Conservation (phyloP, 1,284 basidiomycete species). For the Rhodotorula sp. region DNA sequence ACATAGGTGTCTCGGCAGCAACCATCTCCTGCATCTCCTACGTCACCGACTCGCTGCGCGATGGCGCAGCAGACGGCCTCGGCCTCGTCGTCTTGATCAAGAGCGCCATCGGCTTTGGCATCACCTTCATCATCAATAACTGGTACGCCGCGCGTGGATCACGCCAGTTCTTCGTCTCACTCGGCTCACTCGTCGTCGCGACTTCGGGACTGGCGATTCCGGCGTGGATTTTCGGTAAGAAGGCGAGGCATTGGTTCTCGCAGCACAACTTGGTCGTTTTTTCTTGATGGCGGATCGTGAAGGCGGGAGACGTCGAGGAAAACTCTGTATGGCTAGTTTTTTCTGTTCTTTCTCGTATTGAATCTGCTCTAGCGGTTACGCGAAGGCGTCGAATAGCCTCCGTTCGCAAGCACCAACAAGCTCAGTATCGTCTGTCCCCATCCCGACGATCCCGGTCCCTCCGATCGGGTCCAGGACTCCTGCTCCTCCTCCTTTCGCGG, state of each 20-base stretch:
- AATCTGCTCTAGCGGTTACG: no score
- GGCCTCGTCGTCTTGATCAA: conserved; percentile 47
- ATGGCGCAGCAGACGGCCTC: conserved; percentile 2
- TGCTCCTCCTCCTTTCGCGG: no score
- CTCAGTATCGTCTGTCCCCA: no score
- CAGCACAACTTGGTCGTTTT: not conserved
- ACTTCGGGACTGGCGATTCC: conserved; percentile 8
- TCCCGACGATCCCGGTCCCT: no score
- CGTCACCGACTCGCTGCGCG: conserved; percentile 5
- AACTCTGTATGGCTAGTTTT: no score
- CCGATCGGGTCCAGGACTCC: no score
- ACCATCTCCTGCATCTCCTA: conserved; percentile 17
- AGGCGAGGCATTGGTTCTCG: conserved; percentile 2
- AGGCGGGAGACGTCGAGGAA: no score
- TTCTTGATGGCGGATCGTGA: no score
- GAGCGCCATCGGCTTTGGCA: conserved; percentile 55
- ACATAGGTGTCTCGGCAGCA: conserved; percentile 9
- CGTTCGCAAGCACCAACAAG: no score
- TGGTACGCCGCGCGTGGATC: conserved; percentile 53
- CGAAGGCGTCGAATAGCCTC: no score
- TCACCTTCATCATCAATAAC: conserved; percentile 56
- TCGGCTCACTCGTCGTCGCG: conserved; percentile 18
- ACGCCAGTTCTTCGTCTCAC: conserved; percentile 51
- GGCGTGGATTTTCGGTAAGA: conserved; percentile 11
- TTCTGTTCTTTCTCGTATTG: no score